These are phyloP conservation scores for Phytophthora pini DNA, from an alignment of 352 stramenopile species.

Conservation along the genomic window DNA sequence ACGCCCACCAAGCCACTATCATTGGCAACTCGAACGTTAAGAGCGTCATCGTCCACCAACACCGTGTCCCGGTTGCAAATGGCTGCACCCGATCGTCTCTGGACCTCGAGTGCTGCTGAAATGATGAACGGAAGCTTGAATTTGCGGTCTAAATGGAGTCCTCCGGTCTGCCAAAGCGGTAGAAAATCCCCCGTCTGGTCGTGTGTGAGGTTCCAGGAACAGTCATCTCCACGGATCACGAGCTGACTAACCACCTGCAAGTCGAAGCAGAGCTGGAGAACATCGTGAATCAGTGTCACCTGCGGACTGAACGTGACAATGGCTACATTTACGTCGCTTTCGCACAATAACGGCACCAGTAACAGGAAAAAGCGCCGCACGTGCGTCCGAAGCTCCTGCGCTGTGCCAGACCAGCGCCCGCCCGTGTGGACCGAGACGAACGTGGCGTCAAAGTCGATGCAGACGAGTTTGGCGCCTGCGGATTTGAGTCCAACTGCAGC, in stretches of 20 bases:
- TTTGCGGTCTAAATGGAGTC: conserved; percentile 62
- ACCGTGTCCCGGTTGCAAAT: conserved; percentile 74
- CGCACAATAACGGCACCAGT: conserved; percentile 59
- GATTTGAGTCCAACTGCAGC: conserved; percentile 47
- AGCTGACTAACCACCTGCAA: conserved; percentile 39
- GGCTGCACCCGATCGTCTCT: conserved; percentile 20
- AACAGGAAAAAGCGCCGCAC: conserved; percentile 72
- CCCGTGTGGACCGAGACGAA: conserved; percentile 82
- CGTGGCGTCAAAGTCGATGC: conserved; percentile 87
- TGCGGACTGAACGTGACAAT: conserved; percentile 88
- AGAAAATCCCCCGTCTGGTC: conserved; percentile 55
- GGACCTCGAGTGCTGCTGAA: conserved; percentile 62
- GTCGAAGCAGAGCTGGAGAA: conserved; percentile 63
- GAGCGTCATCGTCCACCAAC: conserved; percentile 80
- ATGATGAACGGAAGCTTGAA: conserved; percentile 84
- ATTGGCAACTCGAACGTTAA: conserved; percentile 77
- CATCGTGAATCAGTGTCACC: conserved; percentile 62
- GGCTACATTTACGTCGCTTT: conserved; percentile 55
- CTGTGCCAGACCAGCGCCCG: conserved; percentile 56
- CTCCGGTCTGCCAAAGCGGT: conserved; percentile 60
- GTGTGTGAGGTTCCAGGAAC: conserved; percentile 60
- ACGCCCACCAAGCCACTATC: conserved; percentile 78
- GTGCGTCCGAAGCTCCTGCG: conserved; percentile 48
- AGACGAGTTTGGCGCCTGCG: conserved; percentile 67
- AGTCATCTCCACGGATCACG: conserved; percentile 73